These are phyloP conservation scores for Dothidotthia symphoricarpi DNA, from an alignment of 2,329 filamentous ascomycete genomes.

Conservation along the genomic window DNA sequence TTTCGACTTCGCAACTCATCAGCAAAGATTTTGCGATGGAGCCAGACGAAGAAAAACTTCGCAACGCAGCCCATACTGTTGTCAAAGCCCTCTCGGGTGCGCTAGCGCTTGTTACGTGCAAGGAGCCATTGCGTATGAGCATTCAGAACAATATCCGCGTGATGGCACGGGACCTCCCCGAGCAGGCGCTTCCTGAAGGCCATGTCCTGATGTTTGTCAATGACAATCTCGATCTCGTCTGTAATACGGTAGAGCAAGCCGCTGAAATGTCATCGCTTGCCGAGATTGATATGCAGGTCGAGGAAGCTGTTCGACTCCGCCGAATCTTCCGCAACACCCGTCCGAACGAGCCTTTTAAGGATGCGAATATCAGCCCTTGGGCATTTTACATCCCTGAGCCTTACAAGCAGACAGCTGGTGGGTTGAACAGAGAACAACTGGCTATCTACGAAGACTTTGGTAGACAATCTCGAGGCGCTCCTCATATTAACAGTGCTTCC, in stretches of 20 bases:
- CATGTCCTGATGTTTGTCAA: slow-evolving; percentile 99
- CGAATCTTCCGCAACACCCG: slow-evolving; percentile 71
- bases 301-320: slow-evolving; percentile 73
- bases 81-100: slow-evolving; percentile 93
- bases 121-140: slow-evolving; percentile 92
- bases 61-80: slow-evolving; percentile 85
- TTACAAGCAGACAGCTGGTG: slow-evolving; percentile 79
- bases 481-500: slow-evolving; percentile 55
- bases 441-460: slow-evolving; percentile 97
- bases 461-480: slow-evolving; percentile 70
- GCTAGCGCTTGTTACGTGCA: slow-evolving; percentile 94
- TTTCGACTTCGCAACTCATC: slow-evolving; percentile 92
- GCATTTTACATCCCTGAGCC: slow-evolving; percentile 91
- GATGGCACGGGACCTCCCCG: slow-evolving; percentile 63
- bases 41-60: slow-evolving; percentile 80
- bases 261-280: slow-evolving; percentile 89
- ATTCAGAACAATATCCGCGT: slow-evolving; percentile 98
- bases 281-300: slow-evolving; percentile 93
- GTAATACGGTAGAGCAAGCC: slow-evolving; percentile 89
- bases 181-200: slow-evolving; percentile 82
- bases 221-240: slow-evolving; percentile 91
- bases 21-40: slow-evolving; percentile 96
- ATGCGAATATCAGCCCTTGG: slow-evolving; percentile 81
- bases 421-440: slow-evolving; percentile 87
- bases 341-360: slow-evolving; percentile 81